phyloP scores from a whole-genome alignment of 306 rosid genomes.

The Casuarina glauca region DNA sequence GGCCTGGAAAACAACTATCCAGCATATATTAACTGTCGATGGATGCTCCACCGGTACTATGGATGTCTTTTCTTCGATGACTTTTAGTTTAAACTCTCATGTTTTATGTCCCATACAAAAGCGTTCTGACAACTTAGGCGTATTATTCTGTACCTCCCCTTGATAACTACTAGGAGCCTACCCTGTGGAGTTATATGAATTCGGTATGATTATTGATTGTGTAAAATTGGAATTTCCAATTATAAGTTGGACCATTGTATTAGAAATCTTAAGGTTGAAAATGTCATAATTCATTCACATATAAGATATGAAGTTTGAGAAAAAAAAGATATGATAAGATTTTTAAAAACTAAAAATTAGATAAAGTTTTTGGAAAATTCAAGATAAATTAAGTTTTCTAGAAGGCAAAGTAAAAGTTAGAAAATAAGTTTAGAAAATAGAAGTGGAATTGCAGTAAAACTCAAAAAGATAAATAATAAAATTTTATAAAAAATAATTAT shows the following conservation, averaged over 20 bases:
- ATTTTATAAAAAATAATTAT: too few species aligned
- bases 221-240: background rate
- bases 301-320: too few species aligned
- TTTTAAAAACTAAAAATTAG: too few species aligned
- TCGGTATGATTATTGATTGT: background rate
- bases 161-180: background rate
- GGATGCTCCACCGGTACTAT: background rate
- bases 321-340: too few species aligned
- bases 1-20: constrained; percentile 6
- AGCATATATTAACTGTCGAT: background rate
- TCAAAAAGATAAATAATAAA: too few species aligned
- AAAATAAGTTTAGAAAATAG: too few species aligned
- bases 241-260: background rate
- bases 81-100: background rate
- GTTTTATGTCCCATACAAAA: background rate
- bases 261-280: background rate
- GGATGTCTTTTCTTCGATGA: background rate
- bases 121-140: background rate
- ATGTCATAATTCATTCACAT: background rate
- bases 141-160: background rate
- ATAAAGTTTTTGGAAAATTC: too few species aligned
- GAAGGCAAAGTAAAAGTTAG: too few species aligned
- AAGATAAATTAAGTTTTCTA: too few species aligned
- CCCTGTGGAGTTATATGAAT: background rate
- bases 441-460: too few species aligned